Percentiles rank a stretch among this genome's conserved stretches.
phyloP scores from a whole-genome alignment of 2,329 filamentous ascomycete genomes.

The Scedosporium aurantiacum region DNA sequence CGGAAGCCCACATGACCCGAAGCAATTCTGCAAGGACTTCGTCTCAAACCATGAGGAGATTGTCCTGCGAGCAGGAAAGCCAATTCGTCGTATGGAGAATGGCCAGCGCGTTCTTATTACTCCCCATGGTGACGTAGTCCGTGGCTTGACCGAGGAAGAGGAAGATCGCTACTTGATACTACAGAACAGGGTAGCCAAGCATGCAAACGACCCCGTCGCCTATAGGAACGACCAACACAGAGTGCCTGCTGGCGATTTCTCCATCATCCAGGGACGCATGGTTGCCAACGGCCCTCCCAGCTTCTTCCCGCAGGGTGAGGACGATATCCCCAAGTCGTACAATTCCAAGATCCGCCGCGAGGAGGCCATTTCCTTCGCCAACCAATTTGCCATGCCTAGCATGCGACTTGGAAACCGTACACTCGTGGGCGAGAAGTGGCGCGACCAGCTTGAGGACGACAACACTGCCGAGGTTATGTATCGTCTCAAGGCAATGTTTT shows the following conservation, averaged over 20 bases:
- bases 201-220: conserved; percentile 39
- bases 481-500: conserved; percentile 8
- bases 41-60: conserved; percentile 8
- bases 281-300: conserved; percentile 53
- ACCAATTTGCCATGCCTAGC: conserved; percentile 54
- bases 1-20: not conserved
- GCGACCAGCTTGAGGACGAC: conserved; percentile 18
- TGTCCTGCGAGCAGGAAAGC: conserved; percentile 23
- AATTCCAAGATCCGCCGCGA: conserved; percentile 56
- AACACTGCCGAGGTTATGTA: conserved; percentile 14
- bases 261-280: conserved; percentile 51
- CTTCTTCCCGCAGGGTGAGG: conserved; percentile 43
- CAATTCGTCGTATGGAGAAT: conserved; percentile 46
- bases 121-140: conserved; percentile 65
- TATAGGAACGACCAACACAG: conserved; percentile 44
- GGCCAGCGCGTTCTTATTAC: conserved; percentile 62
- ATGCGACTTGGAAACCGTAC: conserved; percentile 42
- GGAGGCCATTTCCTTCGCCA: conserved; percentile 57
- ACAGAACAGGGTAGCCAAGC: conserved; percentile 45
- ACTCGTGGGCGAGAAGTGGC: conserved; percentile 14
- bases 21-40: conserved; percentile 1
- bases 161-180: conserved; percentile 61
- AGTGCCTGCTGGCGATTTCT: conserved; percentile 43
- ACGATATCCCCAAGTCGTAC: conserved; percentile 42
- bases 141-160: conserved; percentile 56